Evolutionary conservation across 1,284 basidiomycete species (phyloP), one percentile per base, ranked within the genome.

Genomic region (Wolfiporia cocos): DNA sequence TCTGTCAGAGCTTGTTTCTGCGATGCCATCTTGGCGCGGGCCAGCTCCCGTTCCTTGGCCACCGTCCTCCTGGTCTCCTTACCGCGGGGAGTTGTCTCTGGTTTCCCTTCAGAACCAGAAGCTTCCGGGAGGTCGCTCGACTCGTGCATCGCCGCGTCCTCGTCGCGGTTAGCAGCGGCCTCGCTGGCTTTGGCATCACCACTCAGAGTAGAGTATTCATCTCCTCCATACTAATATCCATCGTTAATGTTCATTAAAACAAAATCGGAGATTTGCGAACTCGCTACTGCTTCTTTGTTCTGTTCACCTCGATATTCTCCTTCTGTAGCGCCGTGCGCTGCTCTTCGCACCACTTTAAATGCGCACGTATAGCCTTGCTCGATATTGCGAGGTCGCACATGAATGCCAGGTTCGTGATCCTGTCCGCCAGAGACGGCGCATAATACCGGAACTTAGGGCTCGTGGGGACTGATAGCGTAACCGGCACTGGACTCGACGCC

Each of bases 301-400:
- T 74, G 62, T 93, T 94, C 40, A 94, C 79, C 52, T 98, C 95
- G 26, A 95, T 90, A 63, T 94, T 91, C 63, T 95, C 92, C 67
- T 99, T 99, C 50, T 96, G 71, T 38, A 96, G 70, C 33, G 93
- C 89, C 10, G 96, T 98, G 46, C 99, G 66, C 50, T 86, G 82
- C 51, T 86, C 76, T 55, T 94, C 93, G 55, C 89, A 92, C 41
- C 81, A 76, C 54, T 99, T 95, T 77, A 98, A 89, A 56, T 89
- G 91, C 11, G 73, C 65, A 57, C 94, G 88, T 33, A 97, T 78
- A 4, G 80, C 73, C 59, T 91, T 92, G 61, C 91, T 95, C 34
- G 92, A 91, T 21, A 93, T 81, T 0, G 87, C 92, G 38, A 94
- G 66, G 57, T 95, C 88, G 64, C 86, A 88, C 67, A 99, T 74